Evolutionary conservation across 2,329 filamentous ascomycete species (phyloP).

Genomic region (Diaporthe humulicola): DNA sequence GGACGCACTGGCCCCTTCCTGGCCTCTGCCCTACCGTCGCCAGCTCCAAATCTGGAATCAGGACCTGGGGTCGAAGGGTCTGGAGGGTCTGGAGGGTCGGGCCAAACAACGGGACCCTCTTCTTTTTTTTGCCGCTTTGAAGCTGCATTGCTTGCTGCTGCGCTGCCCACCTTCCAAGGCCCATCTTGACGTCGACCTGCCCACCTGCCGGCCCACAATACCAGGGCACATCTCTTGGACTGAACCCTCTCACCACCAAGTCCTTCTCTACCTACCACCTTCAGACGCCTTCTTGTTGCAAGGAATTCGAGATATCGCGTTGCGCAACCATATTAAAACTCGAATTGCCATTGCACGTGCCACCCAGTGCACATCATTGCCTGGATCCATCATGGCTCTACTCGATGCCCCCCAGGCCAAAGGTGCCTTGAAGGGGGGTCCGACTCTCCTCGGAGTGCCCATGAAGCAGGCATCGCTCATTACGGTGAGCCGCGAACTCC

Average conservation of each 20-base stretch:
- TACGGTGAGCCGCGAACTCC: slow-evolving; percentile 62
- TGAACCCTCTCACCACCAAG: background rate
- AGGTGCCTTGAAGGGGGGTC: slow-evolving; percentile 49
- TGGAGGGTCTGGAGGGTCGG: background rate
- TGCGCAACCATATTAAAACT: background rate
- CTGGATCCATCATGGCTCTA: slow-evolving; percentile 54
- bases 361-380: background rate
- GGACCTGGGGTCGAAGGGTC: slow-evolving; percentile 28
- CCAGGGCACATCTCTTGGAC: slow-evolving; percentile 24
- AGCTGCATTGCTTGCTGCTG: slow-evolving; percentile 8
- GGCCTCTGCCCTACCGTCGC: slow-evolving; percentile 19
- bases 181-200: slow-evolving; percentile 32
- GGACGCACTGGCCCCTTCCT: slow-evolving; percentile 17
- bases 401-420: slow-evolving; percentile 53
- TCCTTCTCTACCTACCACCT: background rate
- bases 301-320: background rate
- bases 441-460: slow-evolving; percentile 69
- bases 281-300: background rate
- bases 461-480: slow-evolving; percentile 78
- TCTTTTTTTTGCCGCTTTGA: slow-evolving; percentile 23
- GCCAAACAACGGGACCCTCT: slow-evolving; percentile 26
- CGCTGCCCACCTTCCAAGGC: slow-evolving; percentile 13
- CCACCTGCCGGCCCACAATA: slow-evolving; percentile 16
- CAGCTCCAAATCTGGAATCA: slow-evolving; percentile 25
- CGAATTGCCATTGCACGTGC: background rate